A percentile compares a stretch with the other conserved stretches of the same genome.
Evolutionary conservation across 768 basidiomycete species (phyloP).

Genomic region (Termitomyces sp.): DNA sequence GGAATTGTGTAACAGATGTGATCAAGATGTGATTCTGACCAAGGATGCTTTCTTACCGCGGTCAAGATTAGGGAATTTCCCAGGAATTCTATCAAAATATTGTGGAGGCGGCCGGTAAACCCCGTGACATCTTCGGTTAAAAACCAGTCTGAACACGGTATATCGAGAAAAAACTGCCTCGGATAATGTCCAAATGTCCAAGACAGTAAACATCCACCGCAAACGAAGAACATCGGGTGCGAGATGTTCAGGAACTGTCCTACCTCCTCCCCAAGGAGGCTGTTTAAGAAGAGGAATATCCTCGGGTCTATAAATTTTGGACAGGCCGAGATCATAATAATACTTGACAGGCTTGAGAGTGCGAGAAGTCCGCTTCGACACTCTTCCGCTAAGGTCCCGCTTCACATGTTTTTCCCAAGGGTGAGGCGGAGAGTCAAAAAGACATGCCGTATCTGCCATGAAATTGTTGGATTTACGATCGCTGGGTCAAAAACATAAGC

Average conservation of each 20-base stretch:
- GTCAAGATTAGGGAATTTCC: too few species aligned
- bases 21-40: too few species aligned
- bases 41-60: too few species aligned
- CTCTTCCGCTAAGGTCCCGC: slow-evolving; percentile 3
- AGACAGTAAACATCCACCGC: slow-evolving; percentile 34
- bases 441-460: slow-evolving; percentile 14
- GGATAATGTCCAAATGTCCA: slow-evolving; percentile 26
- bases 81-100: slow-evolving; percentile 8
- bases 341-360: slow-evolving; percentile 6
- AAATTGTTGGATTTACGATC: slow-evolving; percentile 18
- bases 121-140: background rate
- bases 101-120: background rate
- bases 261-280: slow-evolving; percentile 36
- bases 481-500: background rate
- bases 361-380: slow-evolving; percentile 7
- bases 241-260: slow-evolving; percentile 32
- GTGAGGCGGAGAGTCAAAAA: slow-evolving; percentile 12
- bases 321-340: slow-evolving; percentile 13
- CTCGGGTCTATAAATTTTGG: slow-evolving; percentile 17
- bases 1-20: too few species aligned
- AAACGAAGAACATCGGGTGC: slow-evolving; percentile 19
- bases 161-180: slow-evolving; percentile 16
- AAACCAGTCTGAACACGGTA: background rate
- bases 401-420: slow-evolving; percentile 5
- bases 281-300: slow-evolving; percentile 21